Percentiles rank a stretch among this genome's conserved stretches.
Conservation (phyloP, 768 basidiomycete genomes). For the Serendipita sp. region DNA sequence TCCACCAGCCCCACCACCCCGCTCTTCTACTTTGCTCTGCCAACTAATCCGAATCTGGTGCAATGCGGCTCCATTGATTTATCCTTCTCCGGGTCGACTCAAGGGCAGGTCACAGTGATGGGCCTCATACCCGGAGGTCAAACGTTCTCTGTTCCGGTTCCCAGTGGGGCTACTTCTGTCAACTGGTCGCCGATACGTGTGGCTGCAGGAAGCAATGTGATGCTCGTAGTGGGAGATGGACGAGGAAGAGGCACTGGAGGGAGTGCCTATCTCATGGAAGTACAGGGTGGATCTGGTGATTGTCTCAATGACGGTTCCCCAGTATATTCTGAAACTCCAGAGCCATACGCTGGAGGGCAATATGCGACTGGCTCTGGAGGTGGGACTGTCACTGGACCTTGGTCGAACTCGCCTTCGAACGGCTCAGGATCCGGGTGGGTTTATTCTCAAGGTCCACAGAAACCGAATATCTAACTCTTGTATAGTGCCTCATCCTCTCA, state of each 20-base stretch:
- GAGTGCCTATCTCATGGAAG: background rate
- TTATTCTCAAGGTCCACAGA: background rate
- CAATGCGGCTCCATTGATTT: background rate
- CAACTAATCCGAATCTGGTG: background rate
- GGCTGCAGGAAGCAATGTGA: background rate
- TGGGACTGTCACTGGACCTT: background rate
- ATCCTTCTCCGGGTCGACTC: background rate
- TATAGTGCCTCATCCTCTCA: background rate
- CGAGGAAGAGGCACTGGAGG: background rate
- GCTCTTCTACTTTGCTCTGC: background rate
- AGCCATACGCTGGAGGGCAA: background rate
- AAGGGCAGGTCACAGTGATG: slow-evolving; percentile 1
- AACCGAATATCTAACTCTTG: background rate
- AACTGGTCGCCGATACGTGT: slow-evolving; percentile 1
- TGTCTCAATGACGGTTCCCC: background rate
- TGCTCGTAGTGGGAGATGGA: background rate
- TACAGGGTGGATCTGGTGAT: background rate
- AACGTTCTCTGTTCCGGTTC: background rate
- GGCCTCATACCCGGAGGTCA: background rate
- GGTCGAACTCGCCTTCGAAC: background rate
- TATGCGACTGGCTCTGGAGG: slow-evolving; percentile 4
- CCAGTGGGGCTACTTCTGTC: background rate
- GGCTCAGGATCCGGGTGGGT: background rate
- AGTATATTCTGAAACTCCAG: background rate
- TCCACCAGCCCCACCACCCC: background rate